A percentile compares a stretch with the other conserved stretches of the same genome.
These are phyloP conservation scores for Hortaea werneckii DNA, from an alignment of 2,329 filamentous ascomycete species.

Conservation along the genomic window DNA sequence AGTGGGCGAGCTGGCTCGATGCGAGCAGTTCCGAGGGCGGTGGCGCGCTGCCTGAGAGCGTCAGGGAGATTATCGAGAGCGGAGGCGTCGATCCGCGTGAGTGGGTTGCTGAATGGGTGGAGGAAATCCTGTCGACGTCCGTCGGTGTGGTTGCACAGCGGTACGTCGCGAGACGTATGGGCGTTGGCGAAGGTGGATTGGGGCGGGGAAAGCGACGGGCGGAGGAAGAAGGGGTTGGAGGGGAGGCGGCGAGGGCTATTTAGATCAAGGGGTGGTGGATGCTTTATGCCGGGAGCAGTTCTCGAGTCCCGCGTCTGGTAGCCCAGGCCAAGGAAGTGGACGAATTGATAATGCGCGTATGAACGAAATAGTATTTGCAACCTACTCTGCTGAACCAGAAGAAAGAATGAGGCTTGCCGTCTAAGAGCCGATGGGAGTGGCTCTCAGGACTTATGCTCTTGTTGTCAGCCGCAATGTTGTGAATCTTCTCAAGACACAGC, in stretches of 20 bases:
- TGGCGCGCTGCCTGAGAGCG: slow-evolving; percentile 62
- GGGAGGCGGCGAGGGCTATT: slow-evolving; percentile 51
- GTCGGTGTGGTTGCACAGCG: slow-evolving; percentile 84
- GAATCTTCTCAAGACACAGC: no score
- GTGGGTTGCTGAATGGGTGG: slow-evolving; percentile 96
- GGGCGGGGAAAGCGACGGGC: slow-evolving; percentile 48
- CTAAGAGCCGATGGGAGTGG: no score
- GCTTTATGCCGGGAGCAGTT: neutral
- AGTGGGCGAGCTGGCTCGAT: slow-evolving; percentile 89
- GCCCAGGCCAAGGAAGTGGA: no score
- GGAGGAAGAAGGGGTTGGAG: slow-evolving; percentile 45
- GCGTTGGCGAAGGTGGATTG: slow-evolving; percentile 72
- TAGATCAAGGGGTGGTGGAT: neutral
- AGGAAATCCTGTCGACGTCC: slow-evolving; percentile 68
- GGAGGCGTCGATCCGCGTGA: slow-evolving; percentile 82
- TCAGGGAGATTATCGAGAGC: slow-evolving; percentile 67
- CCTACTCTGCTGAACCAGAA: no score
- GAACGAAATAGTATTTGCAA: no score
- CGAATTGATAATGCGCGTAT: no score
- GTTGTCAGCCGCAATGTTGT: no score
- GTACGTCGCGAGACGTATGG: slow-evolving; percentile 92
- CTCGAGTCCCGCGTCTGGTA: no score
- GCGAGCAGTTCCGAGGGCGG: slow-evolving; percentile 35
- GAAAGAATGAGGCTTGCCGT: no score
- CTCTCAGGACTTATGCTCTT: no score